These are phyloP conservation scores for Fulvia fulva DNA, from an alignment of 2,329 filamentous ascomycete species.

Conservation along the genomic window DNA sequence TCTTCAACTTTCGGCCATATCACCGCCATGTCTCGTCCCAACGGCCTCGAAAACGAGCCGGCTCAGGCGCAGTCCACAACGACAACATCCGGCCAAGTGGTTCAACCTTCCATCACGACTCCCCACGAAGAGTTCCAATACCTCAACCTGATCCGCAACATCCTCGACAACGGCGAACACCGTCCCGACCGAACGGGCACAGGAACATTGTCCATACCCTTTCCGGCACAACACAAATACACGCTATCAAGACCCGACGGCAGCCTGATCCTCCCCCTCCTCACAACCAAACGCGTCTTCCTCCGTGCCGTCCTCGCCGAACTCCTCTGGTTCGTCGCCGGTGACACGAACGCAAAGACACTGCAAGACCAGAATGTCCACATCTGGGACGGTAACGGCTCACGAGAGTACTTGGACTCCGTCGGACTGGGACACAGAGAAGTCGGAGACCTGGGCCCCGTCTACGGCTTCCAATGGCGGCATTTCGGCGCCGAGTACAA, in stretches of 20 bases:
- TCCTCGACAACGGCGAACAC: constrained; percentile 77
- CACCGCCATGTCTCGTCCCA: constrained; percentile 24
- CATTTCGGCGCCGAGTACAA: constrained; percentile 93
- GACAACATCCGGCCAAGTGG: constrained; percentile 3
- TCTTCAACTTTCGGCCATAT: too few species aligned
- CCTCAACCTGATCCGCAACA: constrained; percentile 79
- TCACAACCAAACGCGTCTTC: constrained; percentile 97
- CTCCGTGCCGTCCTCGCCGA: constrained; percentile 84
- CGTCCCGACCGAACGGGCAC: constrained; percentile 93
- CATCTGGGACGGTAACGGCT: constrained; percentile 98
- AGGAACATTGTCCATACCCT: constrained; percentile 85
- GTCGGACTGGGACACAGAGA: constrained; percentile 77
- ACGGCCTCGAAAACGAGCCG: constrained; percentile 22
- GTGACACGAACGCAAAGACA: constrained; percentile 72
- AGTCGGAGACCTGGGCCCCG: constrained; percentile 85
- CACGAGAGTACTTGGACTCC: constrained; percentile 81
- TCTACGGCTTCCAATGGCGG: constrained; percentile 98
- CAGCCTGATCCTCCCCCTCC: constrained; percentile 76
- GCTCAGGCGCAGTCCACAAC: constrained; percentile 26
- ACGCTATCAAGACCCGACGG: constrained; percentile 59
- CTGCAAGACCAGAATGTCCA: constrained; percentile 79
- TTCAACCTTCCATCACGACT: constrained; percentile 1
- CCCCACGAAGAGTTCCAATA: constrained; percentile 90
- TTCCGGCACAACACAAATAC: constrained; percentile 82
- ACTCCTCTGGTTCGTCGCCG: constrained; percentile 91